A percentile compares a stretch with the other conserved stretches of the same genome.
Evolutionary conservation across 176 grass and related monocot genomes (phyloP).

Genomic region (Chrysopogon serrulatus): DNA sequence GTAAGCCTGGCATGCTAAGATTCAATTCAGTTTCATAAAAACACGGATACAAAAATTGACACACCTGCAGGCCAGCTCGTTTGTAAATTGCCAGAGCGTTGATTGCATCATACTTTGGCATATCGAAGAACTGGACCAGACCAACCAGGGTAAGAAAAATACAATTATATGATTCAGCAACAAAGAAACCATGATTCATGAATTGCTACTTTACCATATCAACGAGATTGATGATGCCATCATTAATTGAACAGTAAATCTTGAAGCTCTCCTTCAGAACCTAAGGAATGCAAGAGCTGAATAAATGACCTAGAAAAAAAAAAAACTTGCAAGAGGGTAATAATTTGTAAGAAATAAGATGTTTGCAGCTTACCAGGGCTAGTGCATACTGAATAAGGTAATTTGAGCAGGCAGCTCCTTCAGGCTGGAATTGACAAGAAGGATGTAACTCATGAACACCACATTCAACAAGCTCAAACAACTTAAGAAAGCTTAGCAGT

Average conservation of each 20-base stretch:
- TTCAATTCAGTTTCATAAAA: background rate
- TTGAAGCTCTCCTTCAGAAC: conserved; percentile 97
- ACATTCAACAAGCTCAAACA: background rate
- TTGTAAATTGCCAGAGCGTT: conserved; percentile 89
- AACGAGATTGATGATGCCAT: conserved; percentile 96
- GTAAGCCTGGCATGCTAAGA: background rate
- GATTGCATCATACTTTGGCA: conserved; percentile 90
- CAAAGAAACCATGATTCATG: background rate
- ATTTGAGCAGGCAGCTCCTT: conserved; percentile 81
- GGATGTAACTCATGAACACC: background rate
- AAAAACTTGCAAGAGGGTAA: background rate
- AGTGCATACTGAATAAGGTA: conserved; percentile 85
- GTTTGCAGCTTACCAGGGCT: conserved; percentile 54
- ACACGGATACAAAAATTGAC: background rate
- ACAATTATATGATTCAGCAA: background rate
- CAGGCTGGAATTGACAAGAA: conserved; percentile 63
- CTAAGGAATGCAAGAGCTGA: conserved; percentile 23
- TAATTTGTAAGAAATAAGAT: background rate
- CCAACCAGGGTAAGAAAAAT: background rate
- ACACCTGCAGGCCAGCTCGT: conserved; percentile 78
- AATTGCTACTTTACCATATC: conserved; percentile 62
- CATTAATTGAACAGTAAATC: conserved; percentile 87
- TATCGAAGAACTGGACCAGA: conserved; percentile 81
- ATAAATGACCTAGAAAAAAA: background rate
- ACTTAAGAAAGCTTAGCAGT: background rate